phyloP scores from a whole-genome alignment of 73 alveolate species.

The Uronychia setigera region DNA sequence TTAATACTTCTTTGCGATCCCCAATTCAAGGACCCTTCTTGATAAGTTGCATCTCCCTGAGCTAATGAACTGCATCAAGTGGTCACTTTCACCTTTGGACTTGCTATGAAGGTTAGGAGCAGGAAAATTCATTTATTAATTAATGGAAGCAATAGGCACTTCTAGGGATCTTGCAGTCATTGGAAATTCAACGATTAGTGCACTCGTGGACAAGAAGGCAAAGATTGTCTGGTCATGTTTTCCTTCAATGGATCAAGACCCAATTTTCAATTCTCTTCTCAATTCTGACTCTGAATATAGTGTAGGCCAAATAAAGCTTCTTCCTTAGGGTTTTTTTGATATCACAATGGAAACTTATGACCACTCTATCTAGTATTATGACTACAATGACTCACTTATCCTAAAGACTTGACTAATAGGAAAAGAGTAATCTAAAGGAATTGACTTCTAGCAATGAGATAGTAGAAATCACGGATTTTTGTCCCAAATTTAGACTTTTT shows the following conservation, averaged over 20 bases:
- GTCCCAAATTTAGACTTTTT: conserved; percentile 37
- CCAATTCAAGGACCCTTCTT: no score
- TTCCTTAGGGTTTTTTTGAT: conserved; percentile 27
- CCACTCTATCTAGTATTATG: conserved; percentile 29
- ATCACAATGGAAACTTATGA: conserved; percentile 27
- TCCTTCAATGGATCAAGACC: conserved; percentile 41
- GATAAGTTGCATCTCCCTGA: no score
- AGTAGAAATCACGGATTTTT: conserved; percentile 47
- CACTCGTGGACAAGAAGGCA: conserved; percentile 29
- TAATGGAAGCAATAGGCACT: background rate
- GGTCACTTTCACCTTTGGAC: background rate
- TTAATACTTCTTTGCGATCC: no score
- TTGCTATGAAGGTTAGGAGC: background rate
- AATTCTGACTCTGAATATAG: conserved; percentile 16
- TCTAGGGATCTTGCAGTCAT: conserved; percentile 10
- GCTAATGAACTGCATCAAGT: no score
- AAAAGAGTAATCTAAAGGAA: background rate
- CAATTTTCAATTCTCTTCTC: conserved; percentile 50
- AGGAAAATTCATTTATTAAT: background rate
- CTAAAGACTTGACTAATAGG: conserved; percentile 31
- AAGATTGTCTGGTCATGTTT: conserved; percentile 53
- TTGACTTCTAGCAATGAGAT: conserved; percentile 28
- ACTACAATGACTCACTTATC: conserved; percentile 19
- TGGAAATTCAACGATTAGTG: conserved; percentile 48
- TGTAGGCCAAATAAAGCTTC: background rate